Evolutionary conservation across 495 filamentous ascomycete genomes (phyloP), one percentile per base, ranked within the genome.

Genomic region (Xylaria palmicola): DNA sequence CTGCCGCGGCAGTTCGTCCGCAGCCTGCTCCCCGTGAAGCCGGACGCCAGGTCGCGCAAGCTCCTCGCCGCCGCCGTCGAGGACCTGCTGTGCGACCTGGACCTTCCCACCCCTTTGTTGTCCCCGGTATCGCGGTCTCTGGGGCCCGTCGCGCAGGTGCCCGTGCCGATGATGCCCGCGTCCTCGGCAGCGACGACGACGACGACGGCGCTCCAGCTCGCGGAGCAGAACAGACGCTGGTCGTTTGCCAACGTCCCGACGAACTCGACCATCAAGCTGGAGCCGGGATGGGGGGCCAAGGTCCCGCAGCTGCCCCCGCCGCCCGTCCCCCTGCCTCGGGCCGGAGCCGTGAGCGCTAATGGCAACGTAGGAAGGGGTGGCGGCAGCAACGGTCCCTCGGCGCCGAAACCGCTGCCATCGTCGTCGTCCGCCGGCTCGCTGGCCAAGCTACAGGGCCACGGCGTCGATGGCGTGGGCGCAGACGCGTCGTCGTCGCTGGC

Each of bases 1-100:
- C 90, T 93, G 47, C 91, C 90, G 6, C 90, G 91, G 56, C 87
- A 92, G 64, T 82, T 94, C 0, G 86, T 89, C 1, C 83, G 91
- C 36, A 80, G 86, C 24, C 76, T 94, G 5, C 86, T 96, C 52
- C 91, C 91, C 1, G 76, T 76, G 4, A 60, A 56, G 17, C 57
- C 68, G 27, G 68, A 76, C 51, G 43, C 62, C 8, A 59, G 65
- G 15, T 62, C 70, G 0, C 68, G 67, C 9, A 64, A 59, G 24
- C 59, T 69, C 27, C 60, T 77, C 12, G 57, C 61, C 7, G 59
- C 56, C 6, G 68, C 74, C 1, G 44, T 77, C 7, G 63, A 68
- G 6, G 59, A 63, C 34, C 51, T 70, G 24, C 40, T 68, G n/a
- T 65, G 71, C 30, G 65, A 70, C 15, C 52, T 72, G 4, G 39